Base-by-base conservation (phyloP, 176 grass and related monocot genomes). In the Juncus inflexus region DNA sequence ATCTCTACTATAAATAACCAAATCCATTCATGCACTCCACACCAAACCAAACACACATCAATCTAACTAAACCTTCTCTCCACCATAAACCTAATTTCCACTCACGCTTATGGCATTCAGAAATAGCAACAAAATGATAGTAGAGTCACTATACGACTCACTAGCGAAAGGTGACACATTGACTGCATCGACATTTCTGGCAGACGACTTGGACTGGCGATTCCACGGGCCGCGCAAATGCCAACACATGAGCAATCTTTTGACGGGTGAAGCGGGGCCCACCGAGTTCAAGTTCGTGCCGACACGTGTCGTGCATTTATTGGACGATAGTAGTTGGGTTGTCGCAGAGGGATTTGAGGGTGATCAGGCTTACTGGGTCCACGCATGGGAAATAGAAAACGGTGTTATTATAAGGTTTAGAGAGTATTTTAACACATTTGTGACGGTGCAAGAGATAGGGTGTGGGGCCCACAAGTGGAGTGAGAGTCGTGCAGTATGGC, bases 371-470 rank as follows among this genome's bases (percentile, higher is more conserved):
- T 86, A 86, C 45, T 81, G 74, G 78, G 83, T 86, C 36, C 74
- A 86, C 9, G 78, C 74, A 0, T 81, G 83, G 83, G 74, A 63
- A 37, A 39, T 86, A 35, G 74, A 81, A n/a, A 79, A 38, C 9
- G 74, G 74, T 6, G 15, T 75, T 41, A 66, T 79, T 51, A 84
- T 51, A 6, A 66, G 47, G 11, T 69, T 86, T 7, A 38, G 67
- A 1, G 83, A 86, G 50, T 86, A 86, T 58, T 86, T 86, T 73
- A 81, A 81, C 73, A 81, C 74, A 3, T 62, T 58, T 10, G 16
- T 86, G 28, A 77, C 74, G 3, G 67, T 81, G 4, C 14, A 55
- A 42, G 64, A 76, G 16, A 16, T 86, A 5, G 2, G 60, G 63
- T 66, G 4, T 12, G 10, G 47, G 1, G 12, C 41, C 1, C 43